Evolutionary conservation across 2,329 filamentous ascomycete species (phyloP), one percentile per base, ranked within the genome.

Genomic region (Sclerotinia borealis): DNA sequence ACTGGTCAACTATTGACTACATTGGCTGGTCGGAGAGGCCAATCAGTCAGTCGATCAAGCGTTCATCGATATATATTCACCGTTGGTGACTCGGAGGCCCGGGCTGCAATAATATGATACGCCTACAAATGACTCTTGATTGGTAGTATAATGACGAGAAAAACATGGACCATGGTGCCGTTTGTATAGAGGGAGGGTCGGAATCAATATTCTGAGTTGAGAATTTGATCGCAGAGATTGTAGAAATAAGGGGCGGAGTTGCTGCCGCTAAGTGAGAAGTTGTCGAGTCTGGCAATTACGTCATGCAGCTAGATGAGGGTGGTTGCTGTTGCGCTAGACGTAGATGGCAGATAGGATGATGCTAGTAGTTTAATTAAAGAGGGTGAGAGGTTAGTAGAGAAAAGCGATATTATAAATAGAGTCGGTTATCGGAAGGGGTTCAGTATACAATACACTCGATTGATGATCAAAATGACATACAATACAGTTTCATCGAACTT

Each of bases 231-330:
- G 17, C 61, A 66, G 10, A 67, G 59, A 17, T 31, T 31, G 22
- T 62, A 39, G 39, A 67, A 63, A 15, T 50, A 66, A 13, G 60
- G 25, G 11, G 55, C 63, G 11, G 55, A 56, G 34, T 59, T 61
- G 11, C 36, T 58, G 37, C 49, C 34, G 2, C 45, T 54, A 19
- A 60, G 41, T 15, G n/a, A 27, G 13, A 51, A 50, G 5, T 29
- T 13, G 1, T 48, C 47, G 15, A 66, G 56, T 8, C 59, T 48
- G n/a, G 65, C 22, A 11, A 67, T 56, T 1, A 48, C 63, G 25
- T 64, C 17, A 19, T 61, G 49, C 1, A 51, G 48, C 17, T 61
- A 43, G 27, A 41, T 45, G 27, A 47, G 29, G 9, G 37, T 31
- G 9, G 37, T 31, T 2, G 19, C 22, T 8, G n/a, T 41, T 37